Evolutionary conservation across 345 rosid genomes (phyloP), one percentile per base, ranked within the genome.

Genomic region (Brassica incana): DNA sequence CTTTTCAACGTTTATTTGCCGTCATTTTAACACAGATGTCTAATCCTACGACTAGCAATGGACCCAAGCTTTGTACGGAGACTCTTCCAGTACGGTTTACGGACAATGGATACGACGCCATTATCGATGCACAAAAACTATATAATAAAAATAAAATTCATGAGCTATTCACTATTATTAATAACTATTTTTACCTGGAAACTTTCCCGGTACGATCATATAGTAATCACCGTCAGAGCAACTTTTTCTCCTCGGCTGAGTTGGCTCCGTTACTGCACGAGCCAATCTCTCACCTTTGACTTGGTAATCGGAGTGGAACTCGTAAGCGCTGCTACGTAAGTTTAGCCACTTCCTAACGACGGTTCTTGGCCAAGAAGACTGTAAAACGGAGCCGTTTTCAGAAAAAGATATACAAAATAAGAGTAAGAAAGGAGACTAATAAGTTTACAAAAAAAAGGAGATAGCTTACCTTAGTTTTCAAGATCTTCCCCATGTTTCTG

Each of bases 291-390:
- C 20, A 94, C 98, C 93, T 83, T 60, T 78, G 30, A 82, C 69
- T 30, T 85, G 58, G 71, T 84, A 92, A 81, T 94, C 98, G 2
- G 97, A 88, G 67, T 88, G 86, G 76, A 87, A 94, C 81, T 90
- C 94, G 18, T 84, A 89, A 20, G 86, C 87, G 78, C 88, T 82
- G 61, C 89, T 87, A 40, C 84, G 88, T 82, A 92, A 82, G 78
- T 94, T 92, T 27, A 94, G 86, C 97, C 98, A 94, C 85, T 92
- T 94, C 60, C 86, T 85, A 36, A 76, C 98, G 54, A 92, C 87
- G 59, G 77, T 73, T 82, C 82, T 89, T 2, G 96, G 94, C 98
- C 98, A 92, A 50, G 92, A 88, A 38, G 88, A 48, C 98, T 92
- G 82, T 16, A 59, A 75, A 78, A 75, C 68, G 38, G 11, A 3